Conservation (phyloP, 305 asterid genomes). For the Solanum chacoense region DNA sequence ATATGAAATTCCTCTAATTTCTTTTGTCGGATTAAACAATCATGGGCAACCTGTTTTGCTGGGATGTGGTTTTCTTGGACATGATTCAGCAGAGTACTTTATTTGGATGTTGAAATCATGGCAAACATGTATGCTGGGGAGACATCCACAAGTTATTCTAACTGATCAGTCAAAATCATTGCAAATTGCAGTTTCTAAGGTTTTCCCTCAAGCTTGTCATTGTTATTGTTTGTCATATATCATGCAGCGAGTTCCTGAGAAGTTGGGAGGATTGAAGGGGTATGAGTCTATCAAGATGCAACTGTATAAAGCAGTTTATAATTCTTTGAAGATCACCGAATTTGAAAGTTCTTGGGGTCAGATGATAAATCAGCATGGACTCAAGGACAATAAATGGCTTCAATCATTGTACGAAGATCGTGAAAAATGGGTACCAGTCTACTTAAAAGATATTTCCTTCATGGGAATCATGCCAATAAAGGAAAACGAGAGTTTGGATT, state of each 20-base stretch:
- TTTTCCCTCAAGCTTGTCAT: constrained; percentile 36
- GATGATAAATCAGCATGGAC: constrained; percentile 32
- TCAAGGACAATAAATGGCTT: constrained; percentile 47
- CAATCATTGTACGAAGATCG: constrained; percentile 39
- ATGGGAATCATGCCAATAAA: constrained; percentile 35
- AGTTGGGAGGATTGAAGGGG: constrained; percentile 48
- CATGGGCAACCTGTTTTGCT: constrained; percentile 45
- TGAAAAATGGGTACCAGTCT: constrained; percentile 43
- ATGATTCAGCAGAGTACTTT: constrained; percentile 40
- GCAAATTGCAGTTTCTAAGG: constrained; percentile 38
- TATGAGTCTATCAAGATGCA: constrained; percentile 37
- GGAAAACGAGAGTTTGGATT: constrained; percentile 18
- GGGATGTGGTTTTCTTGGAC: constrained; percentile 60
- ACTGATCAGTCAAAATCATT: constrained; percentile 39
- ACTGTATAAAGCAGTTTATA: constrained; percentile 34
- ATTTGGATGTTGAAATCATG: constrained; percentile 48
- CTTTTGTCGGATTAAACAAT: constrained; percentile 51
- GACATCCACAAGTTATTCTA: constrained; percentile 35
- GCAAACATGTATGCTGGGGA: constrained; percentile 42
- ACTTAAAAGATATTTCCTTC: constrained; percentile 34
- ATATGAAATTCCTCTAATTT: constrained; percentile 47
- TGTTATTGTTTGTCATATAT: constrained; percentile 33
- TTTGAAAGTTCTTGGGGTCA: constrained; percentile 38
- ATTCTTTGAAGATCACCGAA: constrained; percentile 40
- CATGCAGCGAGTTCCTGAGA: constrained; percentile 52